These are phyloP conservation scores for Pythium aphanidermatum DNA, from an alignment of 352 stramenopile genomes.

Conservation along the genomic window DNA sequence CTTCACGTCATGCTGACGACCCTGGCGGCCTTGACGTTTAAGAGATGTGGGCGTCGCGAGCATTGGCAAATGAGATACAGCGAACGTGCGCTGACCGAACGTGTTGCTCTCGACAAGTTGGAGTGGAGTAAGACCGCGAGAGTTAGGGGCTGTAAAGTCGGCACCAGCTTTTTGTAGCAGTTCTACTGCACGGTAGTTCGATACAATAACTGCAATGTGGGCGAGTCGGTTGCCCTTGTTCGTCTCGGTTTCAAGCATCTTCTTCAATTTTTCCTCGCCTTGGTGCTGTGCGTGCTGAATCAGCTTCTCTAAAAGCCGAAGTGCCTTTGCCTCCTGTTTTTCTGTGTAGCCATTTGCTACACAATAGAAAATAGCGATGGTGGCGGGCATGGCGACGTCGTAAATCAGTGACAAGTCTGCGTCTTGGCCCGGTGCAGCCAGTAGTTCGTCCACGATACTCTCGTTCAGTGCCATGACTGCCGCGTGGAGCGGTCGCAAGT, in stretches of 20 bases:
- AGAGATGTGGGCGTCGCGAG: no score
- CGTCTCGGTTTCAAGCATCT: slow-evolving; percentile 30
- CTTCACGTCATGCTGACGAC: not conserved
- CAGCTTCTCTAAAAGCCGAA: slow-evolving; percentile 33
- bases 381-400: slow-evolving; percentile 32
- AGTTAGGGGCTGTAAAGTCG: slow-evolving; percentile 23
- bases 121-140: slow-evolving; percentile 28
- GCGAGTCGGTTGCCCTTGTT: slow-evolving; percentile 41
- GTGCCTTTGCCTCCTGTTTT: slow-evolving; percentile 30
- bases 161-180: slow-evolving; percentile 31
- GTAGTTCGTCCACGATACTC: slow-evolving; percentile 31
- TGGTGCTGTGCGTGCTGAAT: slow-evolving; percentile 31
- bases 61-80: slow-evolving; percentile 27
- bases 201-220: slow-evolving; percentile 41
- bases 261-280: slow-evolving; percentile 14
- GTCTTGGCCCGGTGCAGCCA: slow-evolving; percentile 12
- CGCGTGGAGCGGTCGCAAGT: slow-evolving; percentile 40
- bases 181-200: slow-evolving; percentile 39
- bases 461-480: slow-evolving; percentile 49
- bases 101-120: slow-evolving; percentile 49
- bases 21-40: no score
- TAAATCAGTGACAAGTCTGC: slow-evolving; percentile 21
- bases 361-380: slow-evolving; percentile 40
- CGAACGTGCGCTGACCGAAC: slow-evolving; percentile 42
- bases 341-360: slow-evolving; percentile 47